Conservation (phyloP, 305 asterid species). For the Euphrasia arctica region DNA sequence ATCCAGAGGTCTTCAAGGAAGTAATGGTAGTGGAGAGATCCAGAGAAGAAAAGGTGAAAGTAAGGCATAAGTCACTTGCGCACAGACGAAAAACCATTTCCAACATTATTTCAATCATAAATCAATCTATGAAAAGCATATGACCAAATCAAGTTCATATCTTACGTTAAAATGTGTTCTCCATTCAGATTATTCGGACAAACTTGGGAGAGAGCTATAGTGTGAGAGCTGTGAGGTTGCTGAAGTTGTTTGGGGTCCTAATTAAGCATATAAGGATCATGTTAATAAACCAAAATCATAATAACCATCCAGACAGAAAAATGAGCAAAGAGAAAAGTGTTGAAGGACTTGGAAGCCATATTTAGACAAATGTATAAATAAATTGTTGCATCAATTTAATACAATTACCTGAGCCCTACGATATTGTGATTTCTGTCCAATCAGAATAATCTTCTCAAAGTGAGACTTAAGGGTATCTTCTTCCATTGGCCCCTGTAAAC, state of each 20-base stretch:
- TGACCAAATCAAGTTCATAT: constrained; percentile 17
- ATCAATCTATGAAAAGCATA: constrained; percentile 15
- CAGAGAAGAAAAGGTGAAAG: constrained; percentile 2
- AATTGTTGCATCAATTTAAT: constrained; percentile 4
- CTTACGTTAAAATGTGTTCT: constrained; percentile 74
- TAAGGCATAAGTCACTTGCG: constrained; percentile 13
- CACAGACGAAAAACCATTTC: not conserved
- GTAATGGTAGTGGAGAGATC: constrained; percentile 21
- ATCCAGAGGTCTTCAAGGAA: constrained; percentile 71
- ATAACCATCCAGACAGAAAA: not conserved
- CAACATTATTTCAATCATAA: constrained; percentile 20
- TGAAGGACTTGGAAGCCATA: not conserved
- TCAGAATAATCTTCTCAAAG: constrained; percentile 76
- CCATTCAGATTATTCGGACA: constrained; percentile 68
- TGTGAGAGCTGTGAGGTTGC: constrained; percentile 76
- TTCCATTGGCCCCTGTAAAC: constrained; percentile 90
- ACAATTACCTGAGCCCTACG: constrained; percentile 63
- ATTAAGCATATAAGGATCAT: constrained; percentile 33
- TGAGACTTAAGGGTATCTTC: constrained; percentile 88
- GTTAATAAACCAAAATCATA: constrained; percentile 26
- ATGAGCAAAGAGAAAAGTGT: too few relatives aligned
- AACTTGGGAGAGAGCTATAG: constrained; percentile 62
- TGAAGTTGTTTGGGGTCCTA: constrained; percentile 73
- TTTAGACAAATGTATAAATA: not conserved
- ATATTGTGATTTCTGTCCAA: constrained; percentile 57